Evolutionary conservation across 768 basidiomycete species (phyloP), one percentile per base, ranked within the genome.

Genomic region (Epithele typhae): DNA sequence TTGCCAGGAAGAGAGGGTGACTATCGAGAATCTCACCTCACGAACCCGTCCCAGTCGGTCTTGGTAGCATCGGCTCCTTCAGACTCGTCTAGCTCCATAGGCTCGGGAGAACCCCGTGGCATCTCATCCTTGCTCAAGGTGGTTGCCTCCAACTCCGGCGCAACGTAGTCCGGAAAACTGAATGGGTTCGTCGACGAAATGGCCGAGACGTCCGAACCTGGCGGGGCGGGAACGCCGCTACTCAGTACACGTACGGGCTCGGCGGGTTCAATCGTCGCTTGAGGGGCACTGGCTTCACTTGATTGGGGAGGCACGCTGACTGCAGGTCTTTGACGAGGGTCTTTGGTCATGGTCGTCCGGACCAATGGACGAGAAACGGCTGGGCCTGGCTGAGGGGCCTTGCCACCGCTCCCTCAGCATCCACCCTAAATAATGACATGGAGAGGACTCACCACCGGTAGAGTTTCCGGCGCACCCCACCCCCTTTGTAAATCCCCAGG

Each of bases 101-200:
- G 12, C 30, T 14, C 7, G 24, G 21, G 33, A 36, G 18, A 23
- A n/a, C n/a, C n/a, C n/a, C n/a, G n/a, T n/a, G n/a, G n/a, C n/a
- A n/a, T n/a, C n/a, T n/a, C n/a, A n/a, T n/a, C n/a, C n/a, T n/a
- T n/a, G 30, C 17, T 1, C 25, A 19, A 34, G 40, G 10, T 4
- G 19, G 32, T n/a, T 30, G 30, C 40, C 50, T 43, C 40, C 37
- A 34, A 25, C 40, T 51, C 50, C 4, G 50, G 25, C 5, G 45
- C 44, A 1, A 17, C 27, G 25, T 51, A 51, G 36, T 15, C 25
- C 12, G 50, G 45, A 19, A 51, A 51, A 1, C 41, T 17, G 30
- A 51, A 51, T 17, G 50, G 50, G 6, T 51, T 51, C 10, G 49
- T 37, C 7, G 45, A 8, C 1, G 34, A 27, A 25, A 33, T 12